These are phyloP conservation scores for Calocera viscosa DNA, from an alignment of 768 basidiomycete species.

Conservation along the genomic window DNA sequence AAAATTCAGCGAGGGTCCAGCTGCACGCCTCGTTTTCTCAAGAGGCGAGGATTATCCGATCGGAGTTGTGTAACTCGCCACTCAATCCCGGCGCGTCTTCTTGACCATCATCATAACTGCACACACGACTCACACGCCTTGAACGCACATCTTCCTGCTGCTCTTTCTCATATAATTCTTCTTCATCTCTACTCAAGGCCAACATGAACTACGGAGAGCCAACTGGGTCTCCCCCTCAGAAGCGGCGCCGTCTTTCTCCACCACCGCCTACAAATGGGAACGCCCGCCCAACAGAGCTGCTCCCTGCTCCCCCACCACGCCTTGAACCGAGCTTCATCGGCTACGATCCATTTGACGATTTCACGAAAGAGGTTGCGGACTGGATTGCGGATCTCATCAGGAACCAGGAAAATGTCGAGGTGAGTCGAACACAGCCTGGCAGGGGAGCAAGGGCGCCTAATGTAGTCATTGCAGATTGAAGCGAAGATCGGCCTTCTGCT, in stretches of 20 bases:
- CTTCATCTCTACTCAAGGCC: neutral
- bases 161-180: neutral
- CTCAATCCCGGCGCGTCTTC: neutral
- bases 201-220: neutral
- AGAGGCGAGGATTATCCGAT: neutral
- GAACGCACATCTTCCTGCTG: neutral
- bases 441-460: neutral
- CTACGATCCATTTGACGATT: constrained; percentile 84
- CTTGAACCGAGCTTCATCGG: constrained; percentile 57
- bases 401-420: constrained; percentile 47
- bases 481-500: constrained; percentile 74
- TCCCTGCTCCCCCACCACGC: constrained; percentile 12
- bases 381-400: constrained; percentile 50
- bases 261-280: neutral
- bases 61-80: constrained; percentile 3
- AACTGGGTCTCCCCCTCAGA: neutral
- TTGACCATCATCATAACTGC: neutral
- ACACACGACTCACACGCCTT: neutral
- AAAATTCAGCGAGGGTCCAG: neutral
- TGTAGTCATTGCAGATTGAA: constrained; percentile 38
- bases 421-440: constrained; percentile 12
- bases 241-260: neutral
- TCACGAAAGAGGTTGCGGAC: constrained; percentile 82
- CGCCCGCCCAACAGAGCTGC: neutral
- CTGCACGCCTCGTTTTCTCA: neutral